Evolutionary conservation across 768 basidiomycete genomes (phyloP).

Genomic region (Phanerodontia chrysosporium): DNA sequence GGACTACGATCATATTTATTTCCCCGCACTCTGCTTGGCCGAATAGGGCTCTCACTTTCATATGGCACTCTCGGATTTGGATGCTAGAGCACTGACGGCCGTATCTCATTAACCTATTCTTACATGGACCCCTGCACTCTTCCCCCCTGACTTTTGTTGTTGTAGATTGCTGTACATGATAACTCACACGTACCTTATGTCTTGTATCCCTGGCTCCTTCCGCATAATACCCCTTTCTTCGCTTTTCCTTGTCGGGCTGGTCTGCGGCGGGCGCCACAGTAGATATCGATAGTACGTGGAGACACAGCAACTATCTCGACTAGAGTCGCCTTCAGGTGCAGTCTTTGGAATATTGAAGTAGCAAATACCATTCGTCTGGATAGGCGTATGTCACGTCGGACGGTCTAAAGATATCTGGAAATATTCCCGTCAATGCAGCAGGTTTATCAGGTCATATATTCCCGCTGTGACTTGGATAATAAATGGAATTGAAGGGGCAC

Average conservation of each 20-base stretch:
- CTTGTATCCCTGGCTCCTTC: neutral
- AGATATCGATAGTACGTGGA: neutral
- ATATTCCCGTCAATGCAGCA: no score
- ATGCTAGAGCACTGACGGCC: neutral
- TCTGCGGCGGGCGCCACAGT: neutral
- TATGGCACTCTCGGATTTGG: neutral
- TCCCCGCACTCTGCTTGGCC: neutral
- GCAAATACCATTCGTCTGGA: no score
- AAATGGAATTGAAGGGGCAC: no score
- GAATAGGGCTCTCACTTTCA: neutral
- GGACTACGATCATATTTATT: constrained; percentile 1
- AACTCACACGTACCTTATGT: constrained; percentile 1
- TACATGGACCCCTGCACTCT: neutral
- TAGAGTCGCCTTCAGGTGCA: no score
- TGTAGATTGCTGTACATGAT: constrained; percentile 3
- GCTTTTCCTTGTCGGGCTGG: neutral
- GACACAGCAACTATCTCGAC: neutral
- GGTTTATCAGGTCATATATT: no score
- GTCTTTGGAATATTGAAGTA: no score
- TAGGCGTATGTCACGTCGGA: no score
- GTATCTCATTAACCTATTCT: neutral
- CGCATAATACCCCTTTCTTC: neutral
- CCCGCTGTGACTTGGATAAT: no score
- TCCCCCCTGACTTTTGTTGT: neutral
- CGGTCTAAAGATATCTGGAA: no score